Evolutionary conservation across 495 filamentous ascomycete species (phyloP), one percentile per base, ranked within the genome.

Genomic region (Astrocystis sublimbata): DNA sequence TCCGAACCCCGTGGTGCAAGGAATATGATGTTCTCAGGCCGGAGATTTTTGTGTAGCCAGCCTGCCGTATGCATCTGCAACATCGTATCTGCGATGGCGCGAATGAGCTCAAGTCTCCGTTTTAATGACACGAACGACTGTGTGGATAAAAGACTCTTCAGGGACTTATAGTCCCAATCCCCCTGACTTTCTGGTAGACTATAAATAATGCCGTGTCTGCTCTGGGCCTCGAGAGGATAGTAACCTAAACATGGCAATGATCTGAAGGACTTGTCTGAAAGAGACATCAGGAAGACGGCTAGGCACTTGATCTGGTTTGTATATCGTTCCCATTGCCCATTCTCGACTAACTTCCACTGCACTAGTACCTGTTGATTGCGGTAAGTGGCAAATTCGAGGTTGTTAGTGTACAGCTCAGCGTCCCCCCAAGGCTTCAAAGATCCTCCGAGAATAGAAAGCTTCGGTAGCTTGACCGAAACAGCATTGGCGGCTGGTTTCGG

Each of bases 41-140:
- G 67, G 41, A 78, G 62, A 24, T 66, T 71, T 45, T 78, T 78
- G 63, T 78, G 74, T 43, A 76, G 35, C 75, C 75, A 78, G 24
- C 74, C 73, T 13, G 72, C 62, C 13, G 72, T 78, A 62, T 75
- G 69, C 17, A 76, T 55, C 47, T 75, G 69, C 28, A 76, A 68
- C 1, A 75, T 35, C n/a, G 71, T 75, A 15, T 75, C 65, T 12
- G 66, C 70, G 5, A 78, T 61, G 15, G 65, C 57, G 36, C 65
- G 65, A 1, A 65, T 68, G 2, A 77, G 4, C 36, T 49, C 50
- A 35, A 69, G 51, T 6, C 67, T 42, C 23, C 58, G 41, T 9
- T 10, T 26, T 35, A 62, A 31, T 4, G 52, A 58, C 2, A 45
- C 58, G 23, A 40, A 54, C 17, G 55, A 42, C n/a, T 33, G 12